Evolutionary conservation across 2,329 filamentous ascomycete species (phyloP).

Genomic region (Grosmannia penicillata): DNA sequence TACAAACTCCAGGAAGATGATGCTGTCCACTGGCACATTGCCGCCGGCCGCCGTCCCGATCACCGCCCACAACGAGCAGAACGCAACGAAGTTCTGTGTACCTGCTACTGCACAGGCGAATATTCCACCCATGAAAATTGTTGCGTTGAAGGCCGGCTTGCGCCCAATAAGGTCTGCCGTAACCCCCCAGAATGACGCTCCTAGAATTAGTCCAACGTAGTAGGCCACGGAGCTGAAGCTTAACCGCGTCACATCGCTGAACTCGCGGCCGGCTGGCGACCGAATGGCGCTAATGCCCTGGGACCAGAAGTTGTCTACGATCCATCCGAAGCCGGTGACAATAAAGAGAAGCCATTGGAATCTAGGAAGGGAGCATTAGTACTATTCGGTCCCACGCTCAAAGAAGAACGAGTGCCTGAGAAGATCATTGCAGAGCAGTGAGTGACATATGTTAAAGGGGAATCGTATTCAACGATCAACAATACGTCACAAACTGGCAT

Average conservation of each 20-base stretch:
- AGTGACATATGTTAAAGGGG: too few relatives aligned
- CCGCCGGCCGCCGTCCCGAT: conserved; percentile 28
- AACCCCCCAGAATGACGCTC: conserved; percentile 29
- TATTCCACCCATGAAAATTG: conserved; percentile 27
- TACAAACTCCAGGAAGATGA: conserved; percentile 36
- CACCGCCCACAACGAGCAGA: conserved; percentile 24
- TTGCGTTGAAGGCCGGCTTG: conserved; percentile 30
- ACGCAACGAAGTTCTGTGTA: conserved; percentile 40
- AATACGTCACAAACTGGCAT: too few relatives aligned
- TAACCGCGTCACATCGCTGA: conserved; percentile 11
- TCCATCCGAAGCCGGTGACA: conserved; percentile 31
- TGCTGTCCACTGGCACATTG: conserved; percentile 35
- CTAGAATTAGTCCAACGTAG: conserved; percentile 27
- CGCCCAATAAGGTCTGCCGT: conserved; percentile 13
- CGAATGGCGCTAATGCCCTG: conserved; percentile 21
- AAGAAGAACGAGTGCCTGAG: background rate
- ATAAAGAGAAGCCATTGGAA: conserved; percentile 23
- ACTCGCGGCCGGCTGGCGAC: conserved; percentile 19
- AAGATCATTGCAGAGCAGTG: too few relatives aligned
- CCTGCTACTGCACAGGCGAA: conserved; percentile 45
- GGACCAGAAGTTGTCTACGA: conserved; percentile 27
- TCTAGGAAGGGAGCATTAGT: too few relatives aligned
- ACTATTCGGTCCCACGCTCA: too few relatives aligned
- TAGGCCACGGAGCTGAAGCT: conserved; percentile 21
- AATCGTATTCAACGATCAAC: too few relatives aligned